Evolutionary conservation across 495 filamentous ascomycete genomes (phyloP).

Genomic region (Neurospora sp.): DNA sequence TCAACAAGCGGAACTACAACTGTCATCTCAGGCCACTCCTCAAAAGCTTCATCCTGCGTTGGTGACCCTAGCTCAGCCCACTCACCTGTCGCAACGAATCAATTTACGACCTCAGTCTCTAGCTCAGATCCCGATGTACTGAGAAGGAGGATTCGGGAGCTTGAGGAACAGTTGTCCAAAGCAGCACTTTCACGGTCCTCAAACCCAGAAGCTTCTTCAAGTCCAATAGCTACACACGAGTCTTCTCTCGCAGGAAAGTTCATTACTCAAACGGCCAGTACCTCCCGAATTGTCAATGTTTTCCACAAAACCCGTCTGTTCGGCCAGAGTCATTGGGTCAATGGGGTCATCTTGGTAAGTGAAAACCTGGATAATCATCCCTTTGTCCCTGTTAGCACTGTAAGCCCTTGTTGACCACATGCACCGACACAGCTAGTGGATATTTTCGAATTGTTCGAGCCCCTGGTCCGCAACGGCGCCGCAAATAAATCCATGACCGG

Average conservation of each 20-base stretch:
- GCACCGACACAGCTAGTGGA: slow-evolving; percentile 12
- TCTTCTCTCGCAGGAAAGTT: slow-evolving; percentile 3
- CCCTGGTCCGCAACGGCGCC: not conserved
- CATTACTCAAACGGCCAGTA: slow-evolving; percentile 10
- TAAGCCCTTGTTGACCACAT: not conserved
- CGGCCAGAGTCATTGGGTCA: slow-evolving; percentile 49
- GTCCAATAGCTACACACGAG: slow-evolving; percentile 5
- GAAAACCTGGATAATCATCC: not conserved
- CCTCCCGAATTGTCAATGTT: slow-evolving; percentile 23
- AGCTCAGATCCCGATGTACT: slow-evolving; percentile 28
- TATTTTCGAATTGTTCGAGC: slow-evolving; percentile 14
- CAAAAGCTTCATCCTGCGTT: not conserved
- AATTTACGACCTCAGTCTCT: not conserved
- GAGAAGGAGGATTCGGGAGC: slow-evolving; percentile 28
- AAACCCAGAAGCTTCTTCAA: not conserved
- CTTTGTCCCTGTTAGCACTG: not conserved
- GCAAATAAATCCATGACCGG: not conserved
- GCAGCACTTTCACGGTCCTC: slow-evolving; percentile 7
- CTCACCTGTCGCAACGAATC: slow-evolving; percentile 17
- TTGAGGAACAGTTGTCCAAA: slow-evolving; percentile 37
- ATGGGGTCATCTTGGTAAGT: slow-evolving; percentile 31
- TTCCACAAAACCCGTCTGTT: slow-evolving; percentile 45
- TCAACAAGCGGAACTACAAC: not conserved
- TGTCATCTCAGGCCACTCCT: not conserved
- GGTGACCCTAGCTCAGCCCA: slow-evolving; percentile 18